A percentile compares a stretch with the other conserved stretches of the same genome.
phyloP scores from a whole-genome alignment of 2,329 filamentous ascomycete species.

The Herpotrichia juniperi region DNA sequence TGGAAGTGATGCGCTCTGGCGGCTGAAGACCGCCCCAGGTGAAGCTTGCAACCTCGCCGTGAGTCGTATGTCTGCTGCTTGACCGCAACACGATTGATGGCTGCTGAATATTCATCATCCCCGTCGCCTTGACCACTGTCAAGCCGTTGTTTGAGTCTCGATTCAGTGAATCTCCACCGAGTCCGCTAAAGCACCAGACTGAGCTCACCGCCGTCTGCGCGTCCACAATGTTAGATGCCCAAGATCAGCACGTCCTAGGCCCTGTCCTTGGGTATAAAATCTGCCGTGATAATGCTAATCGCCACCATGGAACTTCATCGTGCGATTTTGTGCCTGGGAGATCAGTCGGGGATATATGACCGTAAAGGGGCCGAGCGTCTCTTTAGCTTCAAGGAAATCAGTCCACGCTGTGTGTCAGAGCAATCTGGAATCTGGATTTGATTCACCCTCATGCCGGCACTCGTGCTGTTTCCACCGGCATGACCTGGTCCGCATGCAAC shows the following conservation, averaged over 20 bases:
- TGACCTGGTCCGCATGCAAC: constrained; percentile 13
- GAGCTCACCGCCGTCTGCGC: too few species aligned
- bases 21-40: constrained; percentile 13
- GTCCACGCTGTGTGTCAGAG: neutral
- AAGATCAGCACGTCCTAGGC: constrained; percentile 24
- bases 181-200: neutral
- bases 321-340: neutral
- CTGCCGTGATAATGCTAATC: neutral
- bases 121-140: neutral
- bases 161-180: constrained; percentile 2
- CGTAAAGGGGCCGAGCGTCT: constrained; percentile 10
- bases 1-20: constrained; percentile 38
- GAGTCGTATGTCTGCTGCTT: neutral
- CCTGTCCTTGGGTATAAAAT: constrained; percentile 6
- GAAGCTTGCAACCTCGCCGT: neutral
- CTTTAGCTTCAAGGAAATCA: constrained; percentile 6
- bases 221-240: constrained; percentile 19
- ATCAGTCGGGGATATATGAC: constrained; percentile 2
- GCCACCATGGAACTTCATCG: constrained; percentile 4
- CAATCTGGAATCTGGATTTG: constrained; percentile 1
- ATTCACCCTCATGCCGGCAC: constrained; percentile 1
- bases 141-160: constrained; percentile 6
- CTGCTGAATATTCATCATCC: neutral
- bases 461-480: constrained; percentile 5
- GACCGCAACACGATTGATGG: neutral